These are phyloP conservation scores for Candida gorgasii DNA, from an alignment of 805 yeast species.

Conservation along the genomic window DNA sequence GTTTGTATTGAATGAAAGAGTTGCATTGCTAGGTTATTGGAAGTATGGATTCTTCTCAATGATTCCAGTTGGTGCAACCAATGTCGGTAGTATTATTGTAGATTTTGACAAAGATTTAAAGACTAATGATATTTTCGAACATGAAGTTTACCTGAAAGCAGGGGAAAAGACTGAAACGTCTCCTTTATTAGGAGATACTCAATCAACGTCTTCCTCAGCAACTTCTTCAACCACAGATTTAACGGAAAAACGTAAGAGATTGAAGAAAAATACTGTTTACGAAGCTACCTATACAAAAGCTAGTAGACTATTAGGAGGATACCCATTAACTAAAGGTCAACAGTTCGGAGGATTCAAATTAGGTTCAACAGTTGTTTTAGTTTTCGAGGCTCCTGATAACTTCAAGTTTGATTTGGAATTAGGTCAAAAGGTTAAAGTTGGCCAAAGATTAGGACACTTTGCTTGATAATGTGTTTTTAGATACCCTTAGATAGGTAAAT, in stretches of 20 bases:
- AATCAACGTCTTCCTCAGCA: neutral
- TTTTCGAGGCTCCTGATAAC: constrained; percentile 89
- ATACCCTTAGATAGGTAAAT: too few species aligned
- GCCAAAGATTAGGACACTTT: constrained; percentile 68
- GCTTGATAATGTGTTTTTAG: too few species aligned
- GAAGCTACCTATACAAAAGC: constrained; percentile 92
- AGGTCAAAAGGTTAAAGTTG: constrained; percentile 84
- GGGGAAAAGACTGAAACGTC: constrained; percentile 26
- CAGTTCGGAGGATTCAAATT: constrained; percentile 97
- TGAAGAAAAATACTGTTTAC: constrained; percentile 78
- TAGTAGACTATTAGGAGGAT: constrained; percentile 74
- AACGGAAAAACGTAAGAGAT: constrained; percentile 30
- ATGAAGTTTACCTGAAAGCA: constrained; percentile 34
- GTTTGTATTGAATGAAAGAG: constrained; percentile 92
- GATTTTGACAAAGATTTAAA: constrained; percentile 88
- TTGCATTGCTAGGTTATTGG: constrained; percentile 94
- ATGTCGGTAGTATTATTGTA: constrained; percentile 91
- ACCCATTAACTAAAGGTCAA: constrained; percentile 86
- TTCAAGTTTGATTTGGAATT: constrained; percentile 68
- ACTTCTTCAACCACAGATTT: neutral
- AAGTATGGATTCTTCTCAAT: constrained; percentile 94
- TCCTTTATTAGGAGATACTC: constrained; percentile 26
- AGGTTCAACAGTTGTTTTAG: constrained; percentile 95
- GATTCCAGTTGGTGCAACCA: constrained; percentile 99
- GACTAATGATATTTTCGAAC: constrained; percentile 74